Conservation (phyloP, 768 basidiomycete genomes). For the Tricholoma saponaceum region DNA sequence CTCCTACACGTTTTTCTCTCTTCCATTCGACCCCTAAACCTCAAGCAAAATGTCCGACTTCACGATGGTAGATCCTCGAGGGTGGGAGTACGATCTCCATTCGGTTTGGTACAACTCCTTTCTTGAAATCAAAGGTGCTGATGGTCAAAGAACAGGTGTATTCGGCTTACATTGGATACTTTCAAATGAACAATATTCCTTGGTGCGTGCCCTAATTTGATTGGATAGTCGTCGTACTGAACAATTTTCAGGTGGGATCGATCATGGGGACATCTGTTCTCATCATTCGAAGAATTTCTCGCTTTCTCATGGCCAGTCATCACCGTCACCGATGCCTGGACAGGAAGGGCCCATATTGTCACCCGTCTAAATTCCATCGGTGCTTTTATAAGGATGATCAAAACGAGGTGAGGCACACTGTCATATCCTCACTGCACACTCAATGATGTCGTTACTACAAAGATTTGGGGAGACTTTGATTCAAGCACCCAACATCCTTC, state of each 20-base stretch:
- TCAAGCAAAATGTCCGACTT: conserved; percentile 59
- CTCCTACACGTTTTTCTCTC: neutral
- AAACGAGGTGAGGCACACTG: conserved; percentile 51
- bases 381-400: conserved; percentile 83
- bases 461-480: conserved; percentile 75
- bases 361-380: conserved; percentile 69
- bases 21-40: neutral
- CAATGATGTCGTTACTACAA: no score
- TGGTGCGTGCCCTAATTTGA: conserved; percentile 41
- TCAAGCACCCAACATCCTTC: conserved; percentile 67
- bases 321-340: conserved; percentile 67
- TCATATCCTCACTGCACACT: neutral
- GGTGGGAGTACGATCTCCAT: conserved; percentile 79
- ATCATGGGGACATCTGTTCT: conserved; percentile 76
- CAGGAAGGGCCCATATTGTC: conserved; percentile 74
- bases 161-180: conserved; percentile 75
- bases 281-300: conserved; percentile 75
- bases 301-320: conserved; percentile 83
- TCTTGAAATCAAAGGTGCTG: neutral
- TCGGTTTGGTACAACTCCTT: conserved; percentile 47
- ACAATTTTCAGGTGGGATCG: conserved; percentile 60
- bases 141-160: conserved; percentile 40
- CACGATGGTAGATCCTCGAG: conserved; percentile 66
- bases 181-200: conserved; percentile 63
- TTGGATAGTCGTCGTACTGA: conserved; percentile 42